Evolutionary conservation across 805 yeast species (phyloP), one percentile per base, ranked within the genome.

Genomic region (Ogataea glucozyma): DNA sequence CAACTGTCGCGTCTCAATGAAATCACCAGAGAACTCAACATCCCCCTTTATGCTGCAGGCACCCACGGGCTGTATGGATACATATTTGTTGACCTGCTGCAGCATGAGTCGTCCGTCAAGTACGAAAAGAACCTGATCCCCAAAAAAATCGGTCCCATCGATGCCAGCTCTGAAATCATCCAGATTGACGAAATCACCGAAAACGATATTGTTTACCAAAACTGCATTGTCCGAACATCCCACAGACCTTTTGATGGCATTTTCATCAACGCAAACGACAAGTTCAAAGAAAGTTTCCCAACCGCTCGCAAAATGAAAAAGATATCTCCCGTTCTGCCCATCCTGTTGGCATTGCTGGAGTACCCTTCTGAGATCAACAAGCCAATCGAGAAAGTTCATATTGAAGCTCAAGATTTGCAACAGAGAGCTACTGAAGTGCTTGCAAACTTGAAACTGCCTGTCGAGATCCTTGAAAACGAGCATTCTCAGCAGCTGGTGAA

Each of bases 11-110:
- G 56, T 4, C 52, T 93, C 32, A 87, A 88, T 57, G 53, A 52
- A 0, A 61, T 73, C 24, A 73, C 90, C 6, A 75, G 97, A 51
- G 38, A 55, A 2, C 65, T 72, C 14, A 69, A 70, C 21, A 73
- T 82, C 14, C 87, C 96, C 3, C 70, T 93, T 22, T 88, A 85
- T 59, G 72, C 77, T 12, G 67, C 86, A 1, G 83, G 82, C 0
- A 58, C 80, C 2, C 84, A 84, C 61, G 99, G 99, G 0, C 67
- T 90, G 58, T 88, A 76, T 60, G 96, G 96, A 1, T 86, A 78
- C 56, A 74, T 88, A 1, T 83, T 90, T 58, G 79, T 81, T 3
- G 99, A 93, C 63, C 70, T 91, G 47, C 76, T 88, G 9, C 61
- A 70, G 35, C 88, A 87, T 62, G 69, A 71, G 23, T 72, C 87